Percentiles rank a stretch among this genome's conserved stretches.
These are phyloP conservation scores for Colletotrichum magnum DNA, from an alignment of 2,329 filamentous ascomycete genomes.

Conservation along the genomic window DNA sequence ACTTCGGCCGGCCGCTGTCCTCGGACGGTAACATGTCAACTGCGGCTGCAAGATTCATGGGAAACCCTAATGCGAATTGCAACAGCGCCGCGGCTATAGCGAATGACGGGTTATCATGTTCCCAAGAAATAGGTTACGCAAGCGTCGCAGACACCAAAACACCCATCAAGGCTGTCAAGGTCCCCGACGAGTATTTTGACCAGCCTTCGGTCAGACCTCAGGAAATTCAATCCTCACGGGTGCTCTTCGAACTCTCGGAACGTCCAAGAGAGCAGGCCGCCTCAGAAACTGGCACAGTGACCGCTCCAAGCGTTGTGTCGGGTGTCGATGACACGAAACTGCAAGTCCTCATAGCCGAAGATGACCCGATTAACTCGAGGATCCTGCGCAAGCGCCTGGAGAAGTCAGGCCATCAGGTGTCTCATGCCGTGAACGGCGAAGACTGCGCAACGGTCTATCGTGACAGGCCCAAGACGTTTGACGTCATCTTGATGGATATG, in stretches of 20 bases:
- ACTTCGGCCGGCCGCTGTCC: constrained; percentile 8
- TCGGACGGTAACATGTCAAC: background rate
- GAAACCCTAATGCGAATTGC: constrained; percentile 4
- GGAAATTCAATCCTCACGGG: constrained; percentile 49
- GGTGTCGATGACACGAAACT: constrained; percentile 58
- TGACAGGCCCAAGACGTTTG: constrained; percentile 74
- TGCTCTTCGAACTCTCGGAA: constrained; percentile 56
- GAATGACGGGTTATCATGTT: constrained; percentile 42
- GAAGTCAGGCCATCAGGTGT: constrained; percentile 79
- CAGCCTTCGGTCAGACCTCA: constrained; percentile 48
- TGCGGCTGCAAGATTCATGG: constrained; percentile 3
- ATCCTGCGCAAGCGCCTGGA: constrained; percentile 86
- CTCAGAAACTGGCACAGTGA: constrained; percentile 26
- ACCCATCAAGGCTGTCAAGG: constrained; percentile 62
- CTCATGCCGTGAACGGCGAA: constrained; percentile 84
- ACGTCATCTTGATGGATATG: constrained; percentile 93
- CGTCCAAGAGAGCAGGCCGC: constrained; percentile 24
- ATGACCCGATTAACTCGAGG: constrained; percentile 89
- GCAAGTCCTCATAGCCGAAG: constrained; percentile 84
- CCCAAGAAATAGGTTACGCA: constrained; percentile 52
- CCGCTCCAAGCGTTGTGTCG: constrained; percentile 26
- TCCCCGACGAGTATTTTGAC: constrained; percentile 62
- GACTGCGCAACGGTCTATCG: constrained; percentile 82
- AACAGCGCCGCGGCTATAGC: constrained; percentile 40
- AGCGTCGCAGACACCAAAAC: constrained; percentile 60